Evolutionary conservation across 495 filamentous ascomycete genomes (phyloP), one percentile per base, ranked within the genome.

Genomic region (Neurospora pannonica): DNA sequence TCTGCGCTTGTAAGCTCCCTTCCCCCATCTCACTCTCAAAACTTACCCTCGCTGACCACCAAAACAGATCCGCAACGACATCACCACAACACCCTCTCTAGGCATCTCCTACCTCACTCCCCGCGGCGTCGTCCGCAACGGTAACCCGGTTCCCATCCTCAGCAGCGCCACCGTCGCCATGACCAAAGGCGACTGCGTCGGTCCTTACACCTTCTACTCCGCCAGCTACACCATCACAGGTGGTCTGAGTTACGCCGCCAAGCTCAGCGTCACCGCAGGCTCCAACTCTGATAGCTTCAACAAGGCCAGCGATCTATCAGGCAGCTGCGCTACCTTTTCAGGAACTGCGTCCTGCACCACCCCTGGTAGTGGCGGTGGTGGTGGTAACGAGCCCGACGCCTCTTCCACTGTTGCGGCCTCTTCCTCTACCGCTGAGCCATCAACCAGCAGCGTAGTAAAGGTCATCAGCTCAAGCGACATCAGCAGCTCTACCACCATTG

Each of bases 161-260:
- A 83, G 83, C 36, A 83, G 76, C 6, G 77, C 79, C 8, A 84
- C 81, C 4, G 46, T 86, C 9, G 72, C 81, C 9, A 88, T 91
- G 87, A 78, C 81, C 4, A 78, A 86, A 74, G 84, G 85, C 13
- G 73, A 81, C 42, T 86, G 88, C 43, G 78, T 87, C 40, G 89
- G 89, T 8, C 75, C 76, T 9, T 90, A 91, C 74, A 86, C 82
- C 21, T 82, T 90, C 36, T 90, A 87, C 76, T 84, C 82, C 11
- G 87, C 81, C 2, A 85, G 78, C 67, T 86, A 84, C 74, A 78
- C 85, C 46, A 80, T 86, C 54, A 77, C 82, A 31, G 84, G 82
- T 17, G 83, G 84, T 24, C 81, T 85, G 54, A 85, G 81, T 70
- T 84, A 84, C 77, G 85, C 85, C 43, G 83, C 87, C n/a, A 81